phyloP scores from a whole-genome alignment of 345 rosid genomes.

The Sisymbrium altissimum region DNA sequence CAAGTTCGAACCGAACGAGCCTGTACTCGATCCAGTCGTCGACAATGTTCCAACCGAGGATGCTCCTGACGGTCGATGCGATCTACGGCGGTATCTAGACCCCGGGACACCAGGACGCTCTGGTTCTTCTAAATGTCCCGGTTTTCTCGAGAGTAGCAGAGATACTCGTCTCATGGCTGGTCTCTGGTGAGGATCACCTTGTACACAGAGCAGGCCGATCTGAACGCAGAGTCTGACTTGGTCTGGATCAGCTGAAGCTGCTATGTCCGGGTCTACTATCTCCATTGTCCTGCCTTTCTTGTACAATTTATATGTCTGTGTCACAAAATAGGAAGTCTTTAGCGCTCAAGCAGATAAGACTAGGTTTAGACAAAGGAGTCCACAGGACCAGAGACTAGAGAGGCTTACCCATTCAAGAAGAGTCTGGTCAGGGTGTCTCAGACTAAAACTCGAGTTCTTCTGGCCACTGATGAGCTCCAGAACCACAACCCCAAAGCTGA shows the following conservation, averaged over 20 bases:
- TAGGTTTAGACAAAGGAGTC: neutral
- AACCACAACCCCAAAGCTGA: slow-evolving; percentile 94
- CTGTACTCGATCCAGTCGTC: slow-evolving; percentile 37
- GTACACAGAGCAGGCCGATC: slow-evolving; percentile 78
- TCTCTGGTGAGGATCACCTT: slow-evolving; percentile 67
- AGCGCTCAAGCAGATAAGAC: neutral
- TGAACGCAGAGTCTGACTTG: slow-evolving; percentile 71
- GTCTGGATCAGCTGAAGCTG: slow-evolving; percentile 45
- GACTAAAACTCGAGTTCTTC: slow-evolving; percentile 58
- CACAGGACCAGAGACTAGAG: neutral
- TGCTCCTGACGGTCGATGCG: slow-evolving; percentile 45
- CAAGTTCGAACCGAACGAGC: slow-evolving; percentile 47
- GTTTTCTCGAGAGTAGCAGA: slow-evolving; percentile 62
- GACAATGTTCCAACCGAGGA: slow-evolving; percentile 37
- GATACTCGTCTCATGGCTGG: slow-evolving; percentile 69
- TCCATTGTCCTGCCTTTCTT: slow-evolving; percentile 66
- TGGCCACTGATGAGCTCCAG: slow-evolving; percentile 84
- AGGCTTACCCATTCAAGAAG: slow-evolving; percentile 88
- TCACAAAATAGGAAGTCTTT: neutral
- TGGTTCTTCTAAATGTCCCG: slow-evolving; percentile 57
- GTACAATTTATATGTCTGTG: slow-evolving; percentile 73
- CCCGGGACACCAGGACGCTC: slow-evolving; percentile 68
- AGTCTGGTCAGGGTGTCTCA: slow-evolving; percentile 48
- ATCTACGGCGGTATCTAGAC: slow-evolving; percentile 53
- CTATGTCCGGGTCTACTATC: slow-evolving; percentile 57